phyloP scores from a whole-genome alignment of 257 asterid species.

The Gentiana dahurica region DNA sequence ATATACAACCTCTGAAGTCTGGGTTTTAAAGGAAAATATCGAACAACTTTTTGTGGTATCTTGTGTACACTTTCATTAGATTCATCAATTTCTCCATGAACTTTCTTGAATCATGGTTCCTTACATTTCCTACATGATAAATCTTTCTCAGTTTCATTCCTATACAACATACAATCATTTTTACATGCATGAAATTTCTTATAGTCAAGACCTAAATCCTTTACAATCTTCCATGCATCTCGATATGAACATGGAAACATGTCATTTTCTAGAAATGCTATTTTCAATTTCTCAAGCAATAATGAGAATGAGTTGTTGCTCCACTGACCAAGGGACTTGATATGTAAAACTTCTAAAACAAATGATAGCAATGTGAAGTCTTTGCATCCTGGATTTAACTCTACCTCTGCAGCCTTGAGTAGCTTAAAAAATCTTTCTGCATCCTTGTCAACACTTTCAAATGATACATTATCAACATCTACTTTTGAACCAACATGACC shows the following conservation, averaged over 20 bases:
- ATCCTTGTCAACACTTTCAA: too few relatives aligned
- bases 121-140: not conserved
- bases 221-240: constrained; percentile 6
- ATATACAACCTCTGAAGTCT: too few relatives aligned
- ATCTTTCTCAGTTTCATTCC: not conserved
- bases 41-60: too few relatives aligned
- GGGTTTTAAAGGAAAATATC: too few relatives aligned
- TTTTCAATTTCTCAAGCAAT: not conserved
- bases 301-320: not conserved
- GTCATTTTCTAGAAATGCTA: not conserved
- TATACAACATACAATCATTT: too few relatives aligned
- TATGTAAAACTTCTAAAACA: not conserved
- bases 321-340: not conserved
- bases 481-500: too few relatives aligned
- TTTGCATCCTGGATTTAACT: too few relatives aligned
- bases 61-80: too few relatives aligned
- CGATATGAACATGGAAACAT: not conserved
- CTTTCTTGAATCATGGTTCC: not conserved
- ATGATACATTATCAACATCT: too few relatives aligned
- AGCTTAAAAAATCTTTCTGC: too few relatives aligned
- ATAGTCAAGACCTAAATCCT: constrained; percentile 9
- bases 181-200: constrained; percentile 3
- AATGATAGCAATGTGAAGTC: not conserved
- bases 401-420: too few relatives aligned
- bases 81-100: not conserved